phyloP scores from a whole-genome alignment of 257 asterid genomes.

The Solanum habrochaites region DNA sequence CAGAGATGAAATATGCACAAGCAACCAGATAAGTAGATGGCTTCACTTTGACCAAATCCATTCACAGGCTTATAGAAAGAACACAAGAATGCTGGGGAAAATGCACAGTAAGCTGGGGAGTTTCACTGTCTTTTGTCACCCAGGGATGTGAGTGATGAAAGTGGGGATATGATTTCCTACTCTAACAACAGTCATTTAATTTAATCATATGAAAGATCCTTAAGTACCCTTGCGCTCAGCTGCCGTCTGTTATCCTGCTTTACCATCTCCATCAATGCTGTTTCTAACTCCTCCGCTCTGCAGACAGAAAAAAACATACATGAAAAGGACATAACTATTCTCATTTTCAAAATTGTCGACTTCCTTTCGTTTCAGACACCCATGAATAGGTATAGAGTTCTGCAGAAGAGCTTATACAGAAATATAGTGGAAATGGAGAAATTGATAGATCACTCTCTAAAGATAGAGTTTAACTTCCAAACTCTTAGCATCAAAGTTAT shows the following conservation, averaged over 20 bases:
- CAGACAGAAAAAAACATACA: neutral
- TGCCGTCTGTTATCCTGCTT: slow-evolving; percentile 91
- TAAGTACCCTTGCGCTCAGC: slow-evolving; percentile 75
- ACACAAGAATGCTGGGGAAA: neutral
- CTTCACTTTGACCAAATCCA: neutral
- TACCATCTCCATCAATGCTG: slow-evolving; percentile 96
- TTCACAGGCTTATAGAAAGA: neutral
- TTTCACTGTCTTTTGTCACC: neutral
- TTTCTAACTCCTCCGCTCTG: slow-evolving; percentile 97
- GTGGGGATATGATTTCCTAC: neutral
- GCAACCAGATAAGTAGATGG: neutral
- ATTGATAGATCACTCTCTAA: neutral
- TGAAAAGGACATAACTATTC: neutral
- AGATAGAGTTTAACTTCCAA: neutral
- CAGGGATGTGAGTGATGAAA: neutral
- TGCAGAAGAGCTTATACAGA: neutral
- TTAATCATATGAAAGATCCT: slow-evolving; percentile 2
- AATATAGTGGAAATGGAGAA: neutral
- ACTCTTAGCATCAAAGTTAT: neutral
- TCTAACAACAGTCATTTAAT: neutral
- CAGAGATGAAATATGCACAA: neutral
- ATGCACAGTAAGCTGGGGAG: neutral
- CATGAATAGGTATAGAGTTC: neutral
- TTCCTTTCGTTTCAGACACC: neutral
- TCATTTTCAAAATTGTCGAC: neutral